Evolutionary conservation across 257 asterid genomes (phyloP).

Genomic region (Linderniella brevidens): DNA sequence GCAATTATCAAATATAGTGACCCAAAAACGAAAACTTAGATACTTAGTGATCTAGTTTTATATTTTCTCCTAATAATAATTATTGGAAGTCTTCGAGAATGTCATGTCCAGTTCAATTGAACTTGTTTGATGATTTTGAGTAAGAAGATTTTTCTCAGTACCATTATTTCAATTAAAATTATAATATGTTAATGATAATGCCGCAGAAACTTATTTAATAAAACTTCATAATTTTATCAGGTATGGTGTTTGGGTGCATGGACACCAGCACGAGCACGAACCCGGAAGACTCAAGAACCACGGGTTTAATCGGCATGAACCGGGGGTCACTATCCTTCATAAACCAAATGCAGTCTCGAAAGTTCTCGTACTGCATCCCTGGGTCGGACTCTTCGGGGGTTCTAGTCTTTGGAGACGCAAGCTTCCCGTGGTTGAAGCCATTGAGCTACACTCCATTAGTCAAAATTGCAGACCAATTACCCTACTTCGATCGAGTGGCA

Average conservation of each 20-base stretch:
- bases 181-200: too few species aligned
- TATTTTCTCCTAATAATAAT: too few species aligned
- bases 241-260: constrained; percentile 70
- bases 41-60: too few species aligned
- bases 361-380: constrained; percentile 72
- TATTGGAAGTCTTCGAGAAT: too few species aligned
- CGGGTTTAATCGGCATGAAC: constrained; percentile 70
- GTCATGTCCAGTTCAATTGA: too few species aligned
- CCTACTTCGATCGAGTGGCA: constrained; percentile 57
- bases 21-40: too few species aligned
- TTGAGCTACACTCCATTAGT: constrained; percentile 54
- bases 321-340: constrained; percentile 57
- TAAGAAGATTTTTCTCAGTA: too few species aligned
- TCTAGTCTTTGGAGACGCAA: constrained; percentile 39
- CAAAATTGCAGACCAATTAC: constrained; percentile 33
- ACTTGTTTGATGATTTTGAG: too few species aligned
- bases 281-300: constrained; percentile 35
- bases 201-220: too few species aligned
- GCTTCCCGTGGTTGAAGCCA: constrained; percentile 30
- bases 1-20: too few species aligned
- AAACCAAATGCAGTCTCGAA: constrained; percentile 37
- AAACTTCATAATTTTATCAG: too few species aligned
- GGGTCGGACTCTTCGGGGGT: constrained; percentile 50
- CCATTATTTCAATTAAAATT: too few species aligned
- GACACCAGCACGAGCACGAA: constrained; percentile 37